Evolutionary conservation across 176 grass and related monocot genomes (phyloP).

Genomic region (Pontederia paniculata): DNA sequence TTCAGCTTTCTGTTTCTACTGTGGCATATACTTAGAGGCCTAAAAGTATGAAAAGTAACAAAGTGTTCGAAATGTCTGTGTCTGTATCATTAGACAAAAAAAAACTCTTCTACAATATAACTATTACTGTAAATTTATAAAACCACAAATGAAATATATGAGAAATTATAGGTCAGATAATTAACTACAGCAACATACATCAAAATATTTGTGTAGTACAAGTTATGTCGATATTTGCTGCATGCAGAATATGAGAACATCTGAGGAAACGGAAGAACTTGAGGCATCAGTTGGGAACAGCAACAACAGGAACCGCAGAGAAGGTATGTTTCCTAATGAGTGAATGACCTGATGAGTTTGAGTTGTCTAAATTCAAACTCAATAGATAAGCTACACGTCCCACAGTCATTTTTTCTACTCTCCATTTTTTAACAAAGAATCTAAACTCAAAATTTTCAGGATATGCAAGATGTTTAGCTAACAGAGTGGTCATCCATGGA

Average conservation of each 20-base stretch:
- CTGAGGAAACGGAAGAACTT: background rate
- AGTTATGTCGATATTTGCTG: background rate
- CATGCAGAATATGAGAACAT: background rate
- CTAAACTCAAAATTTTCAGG: background rate
- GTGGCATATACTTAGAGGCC: too few species aligned
- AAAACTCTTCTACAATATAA: too few species aligned
- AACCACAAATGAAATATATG: background rate
- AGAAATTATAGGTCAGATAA: background rate
- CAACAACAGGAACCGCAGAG: background rate
- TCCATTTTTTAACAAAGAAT: background rate
- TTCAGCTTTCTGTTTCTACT: too few species aligned
- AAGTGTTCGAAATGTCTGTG: too few species aligned
- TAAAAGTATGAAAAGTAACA: too few species aligned
- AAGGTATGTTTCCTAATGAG: conserved; percentile 6
- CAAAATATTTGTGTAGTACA: background rate
- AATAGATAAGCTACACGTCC: background rate
- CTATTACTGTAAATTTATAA: too few species aligned
- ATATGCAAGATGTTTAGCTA: background rate
- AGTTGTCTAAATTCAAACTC: background rate
- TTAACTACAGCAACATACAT: background rate
- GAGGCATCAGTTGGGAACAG: background rate
- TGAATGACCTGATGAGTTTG: background rate
- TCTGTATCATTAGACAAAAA: too few species aligned
- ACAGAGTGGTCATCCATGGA: conserved; percentile 13
- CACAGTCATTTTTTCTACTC: too few species aligned